phyloP scores from a whole-genome alignment of 805 yeast species.

The Blastobotrys attinorum region DNA sequence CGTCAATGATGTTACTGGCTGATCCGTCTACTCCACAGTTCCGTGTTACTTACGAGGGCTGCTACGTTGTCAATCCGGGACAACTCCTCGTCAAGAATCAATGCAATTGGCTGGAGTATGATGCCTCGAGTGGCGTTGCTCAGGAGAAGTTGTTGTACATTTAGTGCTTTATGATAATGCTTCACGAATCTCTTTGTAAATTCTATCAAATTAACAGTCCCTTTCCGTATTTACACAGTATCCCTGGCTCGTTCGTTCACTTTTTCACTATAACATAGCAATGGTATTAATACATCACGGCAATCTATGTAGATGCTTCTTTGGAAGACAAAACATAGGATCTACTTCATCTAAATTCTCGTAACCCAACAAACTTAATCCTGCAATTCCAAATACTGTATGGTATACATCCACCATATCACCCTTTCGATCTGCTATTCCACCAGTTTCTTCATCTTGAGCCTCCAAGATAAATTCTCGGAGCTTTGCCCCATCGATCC shows the following conservation, averaged over 20 bases:
- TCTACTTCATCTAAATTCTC: conserved; percentile 57
- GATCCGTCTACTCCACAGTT: conserved; percentile 68
- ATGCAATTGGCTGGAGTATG: conserved; percentile 67
- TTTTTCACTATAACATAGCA: too few species aligned
- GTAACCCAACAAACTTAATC: conserved; percentile 66
- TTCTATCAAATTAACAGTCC: too few species aligned
- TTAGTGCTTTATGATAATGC: conserved; percentile 3
- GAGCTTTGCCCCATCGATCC: conserved; percentile 66
- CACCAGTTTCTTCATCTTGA: conserved; percentile 77
- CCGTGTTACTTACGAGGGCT: conserved; percentile 73
- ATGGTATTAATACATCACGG: too few species aligned
- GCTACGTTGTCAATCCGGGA: conserved; percentile 71
- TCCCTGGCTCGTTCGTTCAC: too few species aligned
- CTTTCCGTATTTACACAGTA: too few species aligned
- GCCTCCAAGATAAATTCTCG: conserved; percentile 60
- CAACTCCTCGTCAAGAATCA: conserved; percentile 37
- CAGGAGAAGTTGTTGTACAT: conserved; percentile 17
- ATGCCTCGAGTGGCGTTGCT: conserved; percentile 48
- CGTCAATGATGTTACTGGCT: conserved; percentile 50
- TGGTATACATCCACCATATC: conserved; percentile 92
- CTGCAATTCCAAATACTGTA: conserved; percentile 85
- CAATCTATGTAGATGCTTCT: conserved; percentile 30
- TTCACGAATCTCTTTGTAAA: too few species aligned
- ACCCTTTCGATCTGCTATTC: conserved; percentile 86
- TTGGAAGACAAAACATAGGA: conserved; percentile 84